Base-by-base conservation (phyloP, 1,284 basidiomycete species). In the Veloporphyrellus conicus region DNA sequence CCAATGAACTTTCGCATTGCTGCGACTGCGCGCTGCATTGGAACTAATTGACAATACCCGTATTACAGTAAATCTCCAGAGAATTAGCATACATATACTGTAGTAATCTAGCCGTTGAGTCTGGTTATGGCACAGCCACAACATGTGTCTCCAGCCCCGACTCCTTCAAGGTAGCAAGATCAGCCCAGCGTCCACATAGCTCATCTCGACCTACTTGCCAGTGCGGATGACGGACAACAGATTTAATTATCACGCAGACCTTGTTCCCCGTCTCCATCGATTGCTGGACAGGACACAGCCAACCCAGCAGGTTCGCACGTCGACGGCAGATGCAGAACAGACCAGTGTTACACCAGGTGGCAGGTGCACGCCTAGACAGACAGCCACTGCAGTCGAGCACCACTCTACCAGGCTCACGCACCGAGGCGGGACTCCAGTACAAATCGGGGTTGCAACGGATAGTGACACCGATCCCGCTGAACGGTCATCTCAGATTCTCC, bases 1-100 rank as follows among this genome's bases (percentile, higher is more conserved):
- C 76, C 76, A 11, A 58, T 68, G 54, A 75, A 76, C 60, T 76
- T 78, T 65, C 72, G 76, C 6, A 75, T 78, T 45, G 77, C 75
- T 16, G 77, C 77, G 3, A 78, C 76, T 15, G 77, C 77, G 9
- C 72, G 76, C n/a, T 69, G 57, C 50, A 79, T 78, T 50, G 66
- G 65, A 45, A 45, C 49, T 48, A n/a, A 46, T 39, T 58, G 45
- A 67, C 35, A n/a, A 37, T 43, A 28, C 12, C 3, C 12, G 19
- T 36, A 23, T 5, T 10, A 19, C 11, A 15, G 23, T 25, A 8
- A 25, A 4, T 12, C 29, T 31, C 6, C 10, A 31, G 29, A 12
- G 14, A 4, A 31, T 31, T 31, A 4, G 29, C 9, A 25, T 5
- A 25, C 23, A 8, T 25, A 25, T 25, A 25, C n/a, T n/a, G n/a